Evolutionary conservation across 805 yeast genomes (phyloP), one percentile per base, ranked within the genome.

Genomic region (Pichia deserticola): DNA sequence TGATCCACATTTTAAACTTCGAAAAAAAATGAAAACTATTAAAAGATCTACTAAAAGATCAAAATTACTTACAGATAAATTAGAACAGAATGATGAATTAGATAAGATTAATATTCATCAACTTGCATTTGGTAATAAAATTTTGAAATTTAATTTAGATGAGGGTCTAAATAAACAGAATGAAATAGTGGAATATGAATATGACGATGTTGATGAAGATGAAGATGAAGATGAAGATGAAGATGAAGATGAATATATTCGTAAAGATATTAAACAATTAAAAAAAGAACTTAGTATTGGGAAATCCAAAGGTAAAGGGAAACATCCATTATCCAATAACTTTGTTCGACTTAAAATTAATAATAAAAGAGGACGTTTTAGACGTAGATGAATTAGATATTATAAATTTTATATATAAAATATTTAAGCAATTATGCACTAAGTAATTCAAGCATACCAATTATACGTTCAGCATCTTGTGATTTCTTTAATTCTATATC

Each of bases 391-490:
- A 40, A 51, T 49, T 47, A 32, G 7, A 27, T 33, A 10, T 30
- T 30, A 32, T 42, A 27, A 38, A 49, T 32, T 34, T 15, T 47
- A 40, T 49, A 36, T 20, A 42, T 39, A 32, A 36, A 36, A 34
- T 12, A 10, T 56, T 10, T 41, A 13, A 7, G 7, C 12, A 20
- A 47, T 68, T 76, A 53, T 69, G 62, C 77, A 45, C 89, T 83
- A 59, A 92, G 73, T 57, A 93, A 68, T 67, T 89, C 95, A 59
- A 93, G 72, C 97, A 93, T 93, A 48, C 99, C 99, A 60, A 86
- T 89, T 41, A 93, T 81, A 63, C 81, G 84, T 64, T 84, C 86
- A 7, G 97, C 95, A 63, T 90, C 97, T 62, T 80, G 79, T 41
- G 96, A 86, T 61, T 85, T 82, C 50, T 75, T 77, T 28, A 89